Evolutionary conservation across 2,329 filamentous ascomycete genomes (phyloP).

Genomic region (Botrytis medusae): DNA sequence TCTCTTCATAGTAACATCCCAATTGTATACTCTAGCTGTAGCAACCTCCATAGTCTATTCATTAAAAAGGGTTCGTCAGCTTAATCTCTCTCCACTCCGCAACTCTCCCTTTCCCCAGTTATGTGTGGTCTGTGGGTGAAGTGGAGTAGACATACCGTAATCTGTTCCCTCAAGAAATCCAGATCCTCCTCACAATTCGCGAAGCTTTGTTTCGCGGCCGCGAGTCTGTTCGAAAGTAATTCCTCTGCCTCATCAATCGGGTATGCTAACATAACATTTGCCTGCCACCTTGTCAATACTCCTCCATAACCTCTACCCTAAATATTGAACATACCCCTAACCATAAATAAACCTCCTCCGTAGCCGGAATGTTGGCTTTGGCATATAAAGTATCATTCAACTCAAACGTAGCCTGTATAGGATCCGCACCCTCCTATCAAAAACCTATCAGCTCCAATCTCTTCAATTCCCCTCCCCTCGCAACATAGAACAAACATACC

Average conservation of each 20-base stretch:
- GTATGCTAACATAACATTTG: constrained; percentile 97
- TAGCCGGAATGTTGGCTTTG: constrained; percentile 77
- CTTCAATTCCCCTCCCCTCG: not conserved
- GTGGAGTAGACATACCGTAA: constrained; percentile 65
- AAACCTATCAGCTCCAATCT: constrained; percentile 24
- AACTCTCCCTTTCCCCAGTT: not conserved
- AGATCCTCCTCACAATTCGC: constrained; percentile 93
- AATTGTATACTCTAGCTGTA: constrained; percentile 96
- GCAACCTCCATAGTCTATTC: constrained; percentile 76
- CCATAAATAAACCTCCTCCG: constrained; percentile 95
- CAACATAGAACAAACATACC: constrained; percentile 45
- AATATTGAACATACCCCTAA: constrained; percentile 65
- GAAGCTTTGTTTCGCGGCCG: constrained; percentile 75
- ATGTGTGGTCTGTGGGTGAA: not conserved
- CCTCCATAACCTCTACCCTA: not conserved
- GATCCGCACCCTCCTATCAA: constrained; percentile 50
- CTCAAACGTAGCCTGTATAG: constrained; percentile 91
- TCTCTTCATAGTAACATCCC: constrained; percentile 93
- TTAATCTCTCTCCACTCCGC: constrained; percentile 6
- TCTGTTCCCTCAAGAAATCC: constrained; percentile 93
- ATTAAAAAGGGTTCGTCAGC: constrained; percentile 18
- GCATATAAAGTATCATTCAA: constrained; percentile 95
- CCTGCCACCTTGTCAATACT: constrained; percentile 48
- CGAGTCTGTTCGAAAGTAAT: constrained; percentile 74
- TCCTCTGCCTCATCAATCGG: constrained; percentile 82